A percentile compares a stretch with the other conserved stretches of the same genome.
Evolutionary conservation across 2,329 filamentous ascomycete genomes (phyloP).

Genomic region (Penicillium sp.): DNA sequence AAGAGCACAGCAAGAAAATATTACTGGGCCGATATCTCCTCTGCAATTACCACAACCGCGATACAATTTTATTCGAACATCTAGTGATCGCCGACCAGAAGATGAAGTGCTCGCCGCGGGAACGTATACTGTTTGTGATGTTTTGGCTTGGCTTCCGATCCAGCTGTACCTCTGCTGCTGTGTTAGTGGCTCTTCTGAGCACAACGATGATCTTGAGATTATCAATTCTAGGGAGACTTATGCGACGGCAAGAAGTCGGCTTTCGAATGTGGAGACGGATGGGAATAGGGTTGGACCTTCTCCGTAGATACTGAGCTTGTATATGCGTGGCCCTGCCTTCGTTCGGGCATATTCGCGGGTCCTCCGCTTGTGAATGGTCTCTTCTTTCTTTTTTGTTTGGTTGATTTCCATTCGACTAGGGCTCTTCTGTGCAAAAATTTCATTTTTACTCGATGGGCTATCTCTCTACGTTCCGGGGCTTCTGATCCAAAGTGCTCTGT

Average conservation of each 20-base stretch:
- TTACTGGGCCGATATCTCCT: not conserved
- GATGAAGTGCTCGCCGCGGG: not conserved
- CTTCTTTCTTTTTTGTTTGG: not conserved
- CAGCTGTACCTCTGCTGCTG: conserved; percentile 14
- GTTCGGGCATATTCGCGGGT: not conserved
- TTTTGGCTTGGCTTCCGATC: conserved; percentile 6
- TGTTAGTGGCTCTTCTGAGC: not conserved
- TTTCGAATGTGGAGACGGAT: not conserved
- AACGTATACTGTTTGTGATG: not conserved
- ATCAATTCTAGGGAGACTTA: conserved; percentile 17
- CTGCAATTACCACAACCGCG: not conserved
- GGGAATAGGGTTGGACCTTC: not conserved
- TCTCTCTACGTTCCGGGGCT: too few relatives aligned
- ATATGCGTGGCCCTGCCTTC: not conserved
- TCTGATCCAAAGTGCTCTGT: too few relatives aligned
- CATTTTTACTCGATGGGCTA: not conserved
- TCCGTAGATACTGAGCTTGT: not conserved
- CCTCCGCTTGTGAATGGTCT: not conserved
- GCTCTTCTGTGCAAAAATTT: not conserved
- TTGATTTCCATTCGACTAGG: not conserved
- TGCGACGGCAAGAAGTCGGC: conserved; percentile 14
- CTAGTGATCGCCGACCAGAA: not conserved
- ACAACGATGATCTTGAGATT: not conserved
- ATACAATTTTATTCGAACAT: not conserved
- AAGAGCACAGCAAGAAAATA: not conserved